Conservation (phyloP, 2,329 filamentous ascomycete species). For the Ascochyta fabae region DNA sequence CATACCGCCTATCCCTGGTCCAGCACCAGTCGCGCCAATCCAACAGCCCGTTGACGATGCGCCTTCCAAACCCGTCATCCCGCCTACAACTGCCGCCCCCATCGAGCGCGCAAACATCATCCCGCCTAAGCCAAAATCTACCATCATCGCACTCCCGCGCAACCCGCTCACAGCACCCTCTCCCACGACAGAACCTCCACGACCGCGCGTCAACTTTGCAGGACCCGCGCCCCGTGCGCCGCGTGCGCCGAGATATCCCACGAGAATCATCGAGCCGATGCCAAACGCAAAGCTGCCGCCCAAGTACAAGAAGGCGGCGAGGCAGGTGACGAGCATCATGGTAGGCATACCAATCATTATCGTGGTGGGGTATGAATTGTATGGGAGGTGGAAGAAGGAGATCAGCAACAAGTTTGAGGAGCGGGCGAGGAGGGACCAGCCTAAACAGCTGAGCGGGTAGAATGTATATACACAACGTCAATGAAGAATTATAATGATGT, state of each 20-base stretch:
- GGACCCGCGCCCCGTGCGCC: constrained; percentile 13
- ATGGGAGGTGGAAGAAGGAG: constrained; percentile 30
- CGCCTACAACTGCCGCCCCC: constrained; percentile 4
- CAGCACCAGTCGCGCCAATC: constrained; percentile 5
- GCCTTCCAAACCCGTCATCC: constrained; percentile 2
- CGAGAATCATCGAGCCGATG: constrained; percentile 30
- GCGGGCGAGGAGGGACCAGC: constrained; percentile 1
- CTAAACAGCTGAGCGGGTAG: neutral
- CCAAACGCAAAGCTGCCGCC: constrained; percentile 29
- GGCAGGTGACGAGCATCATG: constrained; percentile 43
- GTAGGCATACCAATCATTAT: constrained; percentile 44
- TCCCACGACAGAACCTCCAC: constrained; percentile 3
- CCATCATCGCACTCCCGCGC: constrained; percentile 37
- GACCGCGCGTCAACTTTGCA: constrained; percentile 9
- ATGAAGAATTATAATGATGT: neutral
- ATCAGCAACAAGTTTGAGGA: constrained; percentile 26
- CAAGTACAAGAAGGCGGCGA: constrained; percentile 43
- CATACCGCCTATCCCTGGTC: neutral
- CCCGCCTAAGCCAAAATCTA: constrained; percentile 14
- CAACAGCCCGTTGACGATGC: constrained; percentile 7
- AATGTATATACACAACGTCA: neutral
- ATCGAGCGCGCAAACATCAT: constrained; percentile 12
- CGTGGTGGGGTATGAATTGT: constrained; percentile 44
- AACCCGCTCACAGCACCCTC: constrained; percentile 24
- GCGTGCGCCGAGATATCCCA: constrained; percentile 10